Percentiles rank a stretch among this genome's conserved stretches.
phyloP scores from a whole-genome alignment of 2,329 filamentous ascomycete genomes.

The Phyllosticta capitalensis region DNA sequence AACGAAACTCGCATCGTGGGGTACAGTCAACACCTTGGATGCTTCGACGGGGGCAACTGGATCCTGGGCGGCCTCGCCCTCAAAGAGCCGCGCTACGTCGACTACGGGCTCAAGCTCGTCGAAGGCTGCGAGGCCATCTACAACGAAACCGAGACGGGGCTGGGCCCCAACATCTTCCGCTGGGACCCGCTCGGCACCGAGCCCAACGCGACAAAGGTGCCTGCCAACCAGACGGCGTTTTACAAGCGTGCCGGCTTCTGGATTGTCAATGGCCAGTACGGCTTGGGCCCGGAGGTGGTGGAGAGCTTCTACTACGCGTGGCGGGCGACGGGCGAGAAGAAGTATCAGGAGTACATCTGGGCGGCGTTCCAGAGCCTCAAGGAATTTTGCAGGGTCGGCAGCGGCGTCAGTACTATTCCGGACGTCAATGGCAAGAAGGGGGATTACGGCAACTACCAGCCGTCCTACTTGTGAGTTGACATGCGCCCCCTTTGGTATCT shows the following conservation, averaged over 20 bases:
- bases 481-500: too few species aligned
- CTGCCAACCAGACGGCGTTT: constrained; percentile 38
- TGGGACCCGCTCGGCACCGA: constrained; percentile 23
- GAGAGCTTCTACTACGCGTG: constrained; percentile 85
- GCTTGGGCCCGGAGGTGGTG: constrained; percentile 69
- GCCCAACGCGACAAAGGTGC: constrained; percentile 2
- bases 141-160: constrained; percentile 39
- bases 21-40: constrained; percentile 50
- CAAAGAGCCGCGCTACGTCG: constrained; percentile 53
- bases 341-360: constrained; percentile 81
- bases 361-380: constrained; percentile 63
- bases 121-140: constrained; percentile 69
- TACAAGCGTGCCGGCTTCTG: constrained; percentile 64
- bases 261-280: constrained; percentile 51
- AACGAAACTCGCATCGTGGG: constrained; percentile 33
- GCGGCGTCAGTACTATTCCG: constrained; percentile 55
- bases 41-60: constrained; percentile 78
- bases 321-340: constrained; percentile 62
- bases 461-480: constrained; percentile 56
- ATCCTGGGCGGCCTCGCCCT: constrained; percentile 70
- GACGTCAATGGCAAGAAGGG: constrained; percentile 58
- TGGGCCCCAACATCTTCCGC: constrained; percentile 60
- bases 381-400: constrained; percentile 50
- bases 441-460: constrained; percentile 60
- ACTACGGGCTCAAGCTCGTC: constrained; percentile 65